Evolutionary conservation across 345 rosid species (phyloP).

Genomic region (Gossypium bickii): DNA sequence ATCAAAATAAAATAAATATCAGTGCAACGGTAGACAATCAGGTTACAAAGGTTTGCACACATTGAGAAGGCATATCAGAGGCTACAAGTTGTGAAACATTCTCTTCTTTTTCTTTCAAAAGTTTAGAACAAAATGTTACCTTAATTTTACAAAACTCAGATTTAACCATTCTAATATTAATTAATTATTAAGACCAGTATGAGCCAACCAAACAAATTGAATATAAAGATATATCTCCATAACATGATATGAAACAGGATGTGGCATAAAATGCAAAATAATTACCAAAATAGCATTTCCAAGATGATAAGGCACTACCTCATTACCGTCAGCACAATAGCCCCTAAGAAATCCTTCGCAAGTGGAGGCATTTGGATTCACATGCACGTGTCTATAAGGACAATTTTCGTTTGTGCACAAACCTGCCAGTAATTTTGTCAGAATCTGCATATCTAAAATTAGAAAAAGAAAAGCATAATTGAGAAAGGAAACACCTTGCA

Average conservation of each 20-base stretch:
- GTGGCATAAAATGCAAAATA: conserved; percentile 1
- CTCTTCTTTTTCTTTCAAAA: neutral
- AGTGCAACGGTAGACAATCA: neutral
- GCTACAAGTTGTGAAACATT: neutral
- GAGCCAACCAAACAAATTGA: neutral
- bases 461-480: conserved; percentile 9
- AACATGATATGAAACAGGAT: neutral
- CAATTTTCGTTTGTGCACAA: conserved; percentile 75
- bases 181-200: neutral
- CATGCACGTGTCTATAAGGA: conserved; percentile 91
- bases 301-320: conserved; percentile 49
- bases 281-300: neutral
- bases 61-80: neutral
- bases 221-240: neutral
- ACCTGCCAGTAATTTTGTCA: conserved; percentile 47
- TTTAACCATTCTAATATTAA: neutral
- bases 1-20: neutral
- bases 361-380: conserved; percentile 69
- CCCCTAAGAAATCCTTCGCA: conserved; percentile 89
- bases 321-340: conserved; percentile 84
- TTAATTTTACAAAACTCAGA: neutral
- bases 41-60: neutral
- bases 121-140: neutral
- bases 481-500: conserved; percentile 57
- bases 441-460: conserved; percentile 4